phyloP scores from a whole-genome alignment of 257 asterid genomes.

The Nyctanthes arbortristis region DNA sequence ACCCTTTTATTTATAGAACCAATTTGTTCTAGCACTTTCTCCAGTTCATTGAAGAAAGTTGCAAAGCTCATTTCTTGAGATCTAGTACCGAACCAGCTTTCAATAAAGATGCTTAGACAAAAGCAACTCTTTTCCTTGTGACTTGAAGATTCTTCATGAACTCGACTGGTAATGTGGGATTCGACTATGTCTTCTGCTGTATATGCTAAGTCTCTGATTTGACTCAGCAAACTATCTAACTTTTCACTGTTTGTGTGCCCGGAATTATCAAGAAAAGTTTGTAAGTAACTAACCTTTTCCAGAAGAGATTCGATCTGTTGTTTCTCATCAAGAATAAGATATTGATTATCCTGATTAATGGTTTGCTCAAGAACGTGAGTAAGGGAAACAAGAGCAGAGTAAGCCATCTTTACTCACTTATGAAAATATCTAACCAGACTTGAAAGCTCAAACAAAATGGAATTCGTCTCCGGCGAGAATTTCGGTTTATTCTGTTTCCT shows the following conservation, averaged over 20 bases:
- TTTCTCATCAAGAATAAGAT: neutral
- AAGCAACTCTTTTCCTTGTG: neutral
- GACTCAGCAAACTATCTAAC: neutral
- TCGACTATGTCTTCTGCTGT: slow-evolving; percentile 25
- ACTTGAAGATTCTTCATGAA: neutral
- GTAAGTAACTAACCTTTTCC: slow-evolving; percentile 1
- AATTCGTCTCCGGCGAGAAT: too few relatives aligned
- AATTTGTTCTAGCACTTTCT: neutral
- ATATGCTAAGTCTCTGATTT: slow-evolving; percentile 20
- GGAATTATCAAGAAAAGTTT: neutral
- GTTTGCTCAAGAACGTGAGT: too few relatives aligned
- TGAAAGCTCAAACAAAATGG: too few relatives aligned
- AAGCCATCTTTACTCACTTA: too few relatives aligned
- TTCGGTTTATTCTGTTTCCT: too few relatives aligned
- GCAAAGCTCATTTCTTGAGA: neutral
- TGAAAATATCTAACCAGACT: too few relatives aligned
- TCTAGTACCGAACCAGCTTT: too few relatives aligned
- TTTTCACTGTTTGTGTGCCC: neutral
- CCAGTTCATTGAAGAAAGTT: neutral
- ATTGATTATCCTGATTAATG: neutral
- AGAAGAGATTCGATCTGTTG: neutral
- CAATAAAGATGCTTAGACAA: too few relatives aligned
- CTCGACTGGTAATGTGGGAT: neutral
- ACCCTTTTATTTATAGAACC: neutral
- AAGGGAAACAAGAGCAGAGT: too few relatives aligned